phyloP scores from a whole-genome alignment of 176 grass and related monocot genomes.

The Avena sativa region DNA sequence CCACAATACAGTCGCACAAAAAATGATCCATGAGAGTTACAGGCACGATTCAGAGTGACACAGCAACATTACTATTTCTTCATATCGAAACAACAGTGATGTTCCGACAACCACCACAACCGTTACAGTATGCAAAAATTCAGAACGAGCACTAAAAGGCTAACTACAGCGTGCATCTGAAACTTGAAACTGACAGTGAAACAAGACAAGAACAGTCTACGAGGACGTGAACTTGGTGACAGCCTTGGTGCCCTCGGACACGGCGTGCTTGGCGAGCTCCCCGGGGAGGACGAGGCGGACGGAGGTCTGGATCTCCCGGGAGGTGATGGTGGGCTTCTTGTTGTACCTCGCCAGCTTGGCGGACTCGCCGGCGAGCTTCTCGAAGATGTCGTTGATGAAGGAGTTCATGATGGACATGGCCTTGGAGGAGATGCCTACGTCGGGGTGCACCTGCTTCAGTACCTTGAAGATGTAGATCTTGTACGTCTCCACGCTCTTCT shows the following conservation, averaged over 20 bases:
- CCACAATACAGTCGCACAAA: not conserved
- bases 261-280: slow-evolving; percentile 60
- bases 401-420: slow-evolving; percentile 98
- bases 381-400: slow-evolving; percentile 90
- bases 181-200: too few relatives aligned
- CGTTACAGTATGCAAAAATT: not conserved
- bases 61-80: too few relatives aligned
- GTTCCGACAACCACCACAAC: too few relatives aligned
- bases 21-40: not conserved
- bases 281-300: slow-evolving; percentile 72
- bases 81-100: too few relatives aligned
- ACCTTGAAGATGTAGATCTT: too few relatives aligned
- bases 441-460: too few relatives aligned
- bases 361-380: slow-evolving; percentile 69
- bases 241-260: slow-evolving; percentile 68
- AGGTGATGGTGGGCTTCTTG: slow-evolving; percentile 73
- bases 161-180: not conserved
- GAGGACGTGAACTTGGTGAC: slow-evolving; percentile 55
- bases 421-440: slow-evolving; percentile 78
- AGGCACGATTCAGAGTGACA: too few relatives aligned
- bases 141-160: not conserved
- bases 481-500: too few relatives aligned
- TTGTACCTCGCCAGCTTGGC: slow-evolving; percentile 55
- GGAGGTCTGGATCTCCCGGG: slow-evolving; percentile 66
- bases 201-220: too few relatives aligned